phyloP scores from a whole-genome alignment of 176 grass and related monocot genomes.

The Phyllostachys edulis region DNA sequence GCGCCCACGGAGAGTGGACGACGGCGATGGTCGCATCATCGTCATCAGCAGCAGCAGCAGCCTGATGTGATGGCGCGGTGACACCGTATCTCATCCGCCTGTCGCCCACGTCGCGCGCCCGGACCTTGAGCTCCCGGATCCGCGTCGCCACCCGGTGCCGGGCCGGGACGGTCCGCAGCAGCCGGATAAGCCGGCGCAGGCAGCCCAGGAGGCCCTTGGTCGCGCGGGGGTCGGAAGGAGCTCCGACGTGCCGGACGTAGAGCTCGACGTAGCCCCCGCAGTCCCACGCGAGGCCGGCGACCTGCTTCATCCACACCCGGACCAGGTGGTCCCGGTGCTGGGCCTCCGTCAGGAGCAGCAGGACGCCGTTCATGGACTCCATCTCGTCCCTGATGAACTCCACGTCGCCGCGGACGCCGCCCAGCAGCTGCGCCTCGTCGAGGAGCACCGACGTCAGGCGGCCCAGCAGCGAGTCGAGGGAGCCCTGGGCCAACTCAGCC shows the following conservation, averaged over 20 bases:
- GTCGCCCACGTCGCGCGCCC: not conserved
- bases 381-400: too few species aligned
- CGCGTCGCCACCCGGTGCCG: not conserved
- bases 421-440: too few species aligned
- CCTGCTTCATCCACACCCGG: not conserved
- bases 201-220: not conserved
- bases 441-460: too few species aligned
- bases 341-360: too few species aligned
- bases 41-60: not conserved
- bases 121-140: conserved; percentile 29
- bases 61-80: not conserved
- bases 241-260: not conserved
- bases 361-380: too few species aligned
- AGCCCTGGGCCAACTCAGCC: too few species aligned
- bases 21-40: not conserved
- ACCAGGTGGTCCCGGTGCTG: not conserved
- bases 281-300: not conserved
- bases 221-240: not conserved
- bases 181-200: not conserved
- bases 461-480: too few species aligned
- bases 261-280: not conserved
- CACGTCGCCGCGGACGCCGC: too few species aligned
- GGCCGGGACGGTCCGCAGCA: rapidly evolving
- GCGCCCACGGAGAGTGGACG: too few species aligned
- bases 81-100: not conserved